phyloP scores from a whole-genome alignment of 139 green algal genomes.

The Tetraselmis striata region DNA sequence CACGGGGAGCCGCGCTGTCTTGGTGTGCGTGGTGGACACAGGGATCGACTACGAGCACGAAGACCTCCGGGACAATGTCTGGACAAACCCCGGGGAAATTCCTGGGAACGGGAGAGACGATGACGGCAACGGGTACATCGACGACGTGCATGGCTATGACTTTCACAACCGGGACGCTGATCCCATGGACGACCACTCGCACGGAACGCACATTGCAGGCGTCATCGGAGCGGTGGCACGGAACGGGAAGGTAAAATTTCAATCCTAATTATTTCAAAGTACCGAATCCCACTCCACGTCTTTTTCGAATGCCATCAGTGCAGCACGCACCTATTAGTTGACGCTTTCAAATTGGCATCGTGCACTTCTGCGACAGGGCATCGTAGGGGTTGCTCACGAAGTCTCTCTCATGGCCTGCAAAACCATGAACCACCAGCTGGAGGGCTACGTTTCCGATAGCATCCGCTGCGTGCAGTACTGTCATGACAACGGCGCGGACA shows the following conservation, averaged over 20 bases:
- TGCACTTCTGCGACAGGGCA: too few relatives aligned
- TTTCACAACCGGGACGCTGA: not conserved
- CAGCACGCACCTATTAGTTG: too few relatives aligned
- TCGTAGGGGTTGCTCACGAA: not conserved
- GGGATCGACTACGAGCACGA: not conserved
- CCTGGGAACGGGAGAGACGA: not conserved
- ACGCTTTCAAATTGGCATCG: too few relatives aligned
- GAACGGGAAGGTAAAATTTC: too few relatives aligned
- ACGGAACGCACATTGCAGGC: not conserved
- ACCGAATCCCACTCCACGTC: too few relatives aligned
- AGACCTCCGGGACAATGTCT: not conserved
- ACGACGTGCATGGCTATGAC: not conserved
- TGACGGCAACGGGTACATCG: not conserved
- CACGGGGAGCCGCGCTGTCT: not conserved
- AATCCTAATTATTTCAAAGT: too few relatives aligned
- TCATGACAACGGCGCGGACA: not conserved
- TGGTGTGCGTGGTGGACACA: not conserved
- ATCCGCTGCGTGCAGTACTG: not conserved
- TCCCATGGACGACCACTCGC: not conserved
- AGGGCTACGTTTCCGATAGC: not conserved
- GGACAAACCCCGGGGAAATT: not conserved
- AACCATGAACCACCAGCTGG: not conserved
- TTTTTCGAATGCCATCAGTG: too few relatives aligned
- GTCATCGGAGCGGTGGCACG: not conserved
- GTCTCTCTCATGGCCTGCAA: not conserved